Base-by-base conservation (phyloP, 202 grass and related monocot species). In the Panicum hallii region DNA sequence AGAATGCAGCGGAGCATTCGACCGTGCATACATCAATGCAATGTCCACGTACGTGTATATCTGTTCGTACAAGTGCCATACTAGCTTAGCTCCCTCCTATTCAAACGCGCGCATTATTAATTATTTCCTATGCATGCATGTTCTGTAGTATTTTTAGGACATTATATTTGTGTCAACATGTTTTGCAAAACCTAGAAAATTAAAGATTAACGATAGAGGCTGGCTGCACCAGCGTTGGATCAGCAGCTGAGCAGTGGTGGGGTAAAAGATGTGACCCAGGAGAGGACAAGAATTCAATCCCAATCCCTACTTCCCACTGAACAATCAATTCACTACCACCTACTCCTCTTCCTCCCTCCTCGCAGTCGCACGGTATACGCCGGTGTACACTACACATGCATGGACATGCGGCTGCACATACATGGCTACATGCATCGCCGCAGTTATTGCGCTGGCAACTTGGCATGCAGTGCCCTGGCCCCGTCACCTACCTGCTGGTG, bases 381-480 rank as follows among this genome's bases (percentile, higher is more conserved):
- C 36, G 36, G 36, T 38, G 4, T 13, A 19, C 38, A 20, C 9
- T 28, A 26, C n/a, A n/a, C n/a, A 42, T 22, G 56, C 49, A 84
- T 84, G 82, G 82, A 36, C 36, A 36, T 36, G 36, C 36, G 16
- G 9, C 49, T 75, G 30, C 23, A 38, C 19, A 36, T 17, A n/a
- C 47, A 32, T 32, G 30, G 30, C 54, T 49, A 12, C 66, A 73
- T 14, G 7, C 63, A 66, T 19, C 7, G 14, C 43, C 20, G 11
- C 16, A 78, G 65, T 83, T 26, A 65, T 72, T 88, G 80, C 86
- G 77, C 50, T 79, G n/a, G 67, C 67, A 83, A 28, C 43, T 73
- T 58, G 68, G 28, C 17, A 49, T 70, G 44, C 62, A 22, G n/a
- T 55, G 36, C 46, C 34, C 15, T 7, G 48, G 7, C 2, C 41